phyloP scores from a whole-genome alignment of 2,329 filamentous ascomycete species.

The Cercospora janseana region DNA sequence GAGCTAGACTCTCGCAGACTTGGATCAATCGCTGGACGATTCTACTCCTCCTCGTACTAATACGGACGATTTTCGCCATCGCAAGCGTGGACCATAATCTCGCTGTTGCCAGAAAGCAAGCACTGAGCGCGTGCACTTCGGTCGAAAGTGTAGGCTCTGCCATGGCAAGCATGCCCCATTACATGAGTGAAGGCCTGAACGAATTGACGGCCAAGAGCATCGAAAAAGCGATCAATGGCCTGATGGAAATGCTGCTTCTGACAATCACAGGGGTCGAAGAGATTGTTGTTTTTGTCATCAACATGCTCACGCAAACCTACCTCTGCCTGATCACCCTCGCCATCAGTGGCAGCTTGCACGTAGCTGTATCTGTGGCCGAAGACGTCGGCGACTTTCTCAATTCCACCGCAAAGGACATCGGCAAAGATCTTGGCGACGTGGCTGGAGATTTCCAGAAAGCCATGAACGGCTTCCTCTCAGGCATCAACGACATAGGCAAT shows the following conservation, averaged over 20 bases:
- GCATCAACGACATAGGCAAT: constrained; percentile 45
- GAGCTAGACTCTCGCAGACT: constrained; percentile 85
- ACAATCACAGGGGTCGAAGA: constrained; percentile 80
- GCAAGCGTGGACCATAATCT: constrained; percentile 71
- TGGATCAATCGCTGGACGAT: constrained; percentile 99
- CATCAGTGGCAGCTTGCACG: constrained; percentile 73
- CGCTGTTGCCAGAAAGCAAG: constrained; percentile 71
- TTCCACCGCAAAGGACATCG: constrained; percentile 57
- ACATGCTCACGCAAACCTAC: constrained; percentile 86
- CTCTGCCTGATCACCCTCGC: constrained; percentile 84
- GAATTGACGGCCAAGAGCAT: constrained; percentile 76
- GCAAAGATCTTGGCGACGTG: constrained; percentile 52
- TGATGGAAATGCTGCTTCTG: constrained; percentile 76
- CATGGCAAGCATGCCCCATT: constrained; percentile 98
- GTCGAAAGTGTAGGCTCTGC: constrained; percentile 91
- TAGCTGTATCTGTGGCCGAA: constrained; percentile 62
- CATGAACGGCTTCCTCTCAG: constrained; percentile 59
- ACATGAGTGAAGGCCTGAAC: constrained; percentile 86
- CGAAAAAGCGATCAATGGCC: constrained; percentile 73
- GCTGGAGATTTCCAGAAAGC: constrained; percentile 45
- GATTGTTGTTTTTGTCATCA: constrained; percentile 87
- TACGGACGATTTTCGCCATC: constrained; percentile 74
- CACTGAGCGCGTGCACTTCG: constrained; percentile 82
- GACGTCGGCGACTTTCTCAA: constrained; percentile 62
- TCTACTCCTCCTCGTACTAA: constrained; percentile 79